Percentiles rank a stretch among this genome's conserved stretches.
Conservation (phyloP, 768 basidiomycete genomes). For the Trametes cingulata region DNA sequence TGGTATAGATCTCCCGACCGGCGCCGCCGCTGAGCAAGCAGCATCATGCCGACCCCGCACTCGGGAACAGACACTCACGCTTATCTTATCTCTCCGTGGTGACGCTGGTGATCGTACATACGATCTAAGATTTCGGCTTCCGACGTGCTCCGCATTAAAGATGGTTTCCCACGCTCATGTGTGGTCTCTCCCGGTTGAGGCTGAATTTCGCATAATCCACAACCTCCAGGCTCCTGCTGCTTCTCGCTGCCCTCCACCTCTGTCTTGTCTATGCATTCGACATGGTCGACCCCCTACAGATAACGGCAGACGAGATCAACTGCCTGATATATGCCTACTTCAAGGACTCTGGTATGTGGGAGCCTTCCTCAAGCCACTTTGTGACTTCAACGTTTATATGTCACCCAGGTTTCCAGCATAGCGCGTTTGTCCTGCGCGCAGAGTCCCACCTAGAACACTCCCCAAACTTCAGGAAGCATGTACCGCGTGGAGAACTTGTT, state of each 20-base stretch:
- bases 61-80: neutral
- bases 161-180: neutral
- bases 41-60: constrained; percentile 6
- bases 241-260: neutral
- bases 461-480: constrained; percentile 66
- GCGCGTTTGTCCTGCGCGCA: constrained; percentile 77
- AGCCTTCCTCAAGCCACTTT: neutral
- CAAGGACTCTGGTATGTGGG: constrained; percentile 67
- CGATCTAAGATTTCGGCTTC: neutral
- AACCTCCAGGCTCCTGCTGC: neutral
- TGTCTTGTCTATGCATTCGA: neutral
- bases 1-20: neutral
- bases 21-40: constrained; percentile 27
- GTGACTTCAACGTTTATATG: neutral
- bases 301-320: constrained; percentile 83
- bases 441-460: constrained; percentile 74
- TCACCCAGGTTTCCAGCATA: constrained; percentile 70
- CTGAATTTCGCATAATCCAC: neutral
- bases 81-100: constrained; percentile 19
- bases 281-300: constrained; percentile 48
- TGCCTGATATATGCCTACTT: constrained; percentile 85
- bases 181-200: neutral
- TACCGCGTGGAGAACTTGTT: constrained; percentile 79
- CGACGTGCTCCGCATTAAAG: neutral
- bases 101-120: neutral